Base-by-base conservation (phyloP, 2,329 filamentous ascomycete species). In the Pestalotiopsis sp. region DNA sequence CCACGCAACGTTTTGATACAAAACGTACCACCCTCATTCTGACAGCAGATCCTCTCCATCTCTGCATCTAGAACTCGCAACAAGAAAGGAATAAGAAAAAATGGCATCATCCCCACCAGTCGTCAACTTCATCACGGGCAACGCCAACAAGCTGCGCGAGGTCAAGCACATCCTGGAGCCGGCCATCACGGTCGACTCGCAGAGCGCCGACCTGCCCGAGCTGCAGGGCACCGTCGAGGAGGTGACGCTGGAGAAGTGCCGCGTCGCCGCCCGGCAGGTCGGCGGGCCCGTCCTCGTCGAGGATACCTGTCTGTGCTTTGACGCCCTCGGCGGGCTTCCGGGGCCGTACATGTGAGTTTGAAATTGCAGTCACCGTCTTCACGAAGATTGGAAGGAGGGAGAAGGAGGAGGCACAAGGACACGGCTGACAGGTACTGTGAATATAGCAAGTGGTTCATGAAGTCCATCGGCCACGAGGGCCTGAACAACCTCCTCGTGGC, bases 91-190 rank as follows among this genome's bases (percentile, higher is more conserved):
- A 56, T 0, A n/a, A 36, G 17, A 39, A 65, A 7, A 20, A 25
- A 66, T 66, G 65, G 52, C 65, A 66, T 41, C 65, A 61, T 41
- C 65, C 13, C 52, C 57, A n/a, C 66, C 59, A 3, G 76, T 79
- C 5, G 80, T 99, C 73, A 95, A 97, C 82, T 99, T 99, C 84
- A 97, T 99, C 78, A 98, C 95, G 2, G 93, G 95, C 81, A 99
- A 99, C 82, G 90, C 91, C 77, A 97, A 97, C 84, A 99, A 99
- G 84, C 87, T 99, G 68, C 84, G 87, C 68, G 96, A 99, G 84
- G 94, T 97, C 73, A 90, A 93, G 80, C 91, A 92, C 20, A 98
- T 99, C 74, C 87, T 99, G 3, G 90, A 91, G 74, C 85, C 88
- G 9, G 88, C 87, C 41, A 92, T 98, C 72, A 85, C 91, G 71